A percentile compares a stretch with the other conserved stretches of the same genome.
These are phyloP conservation scores for Kwoniella europaea DNA, from an alignment of 768 basidiomycete species.

Conservation along the genomic window DNA sequence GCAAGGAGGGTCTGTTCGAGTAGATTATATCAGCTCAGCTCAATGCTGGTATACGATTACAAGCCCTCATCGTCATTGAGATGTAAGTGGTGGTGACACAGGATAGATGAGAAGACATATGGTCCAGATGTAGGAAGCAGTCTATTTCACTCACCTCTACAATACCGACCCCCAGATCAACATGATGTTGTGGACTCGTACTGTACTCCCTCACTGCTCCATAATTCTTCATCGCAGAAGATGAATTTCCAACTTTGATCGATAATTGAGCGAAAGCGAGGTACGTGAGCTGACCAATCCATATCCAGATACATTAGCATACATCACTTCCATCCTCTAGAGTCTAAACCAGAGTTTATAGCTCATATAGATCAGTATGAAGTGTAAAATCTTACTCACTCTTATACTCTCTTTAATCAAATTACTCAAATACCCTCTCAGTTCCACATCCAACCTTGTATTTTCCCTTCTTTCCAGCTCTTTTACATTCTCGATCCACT, in stretches of 20 bases:
- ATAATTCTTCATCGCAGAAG: constrained; percentile 75
- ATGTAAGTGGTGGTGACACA: background rate
- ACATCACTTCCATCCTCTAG: too few relatives aligned
- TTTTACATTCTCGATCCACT: constrained; percentile 77
- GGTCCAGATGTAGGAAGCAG: background rate
- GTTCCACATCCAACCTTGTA: constrained; percentile 86
- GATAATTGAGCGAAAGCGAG: constrained; percentile 84
- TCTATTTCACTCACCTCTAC: constrained; percentile 55
- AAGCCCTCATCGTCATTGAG: background rate
- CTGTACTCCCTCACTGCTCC: constrained; percentile 93
- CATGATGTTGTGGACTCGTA: constrained; percentile 84
- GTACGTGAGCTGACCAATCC: constrained; percentile 36
- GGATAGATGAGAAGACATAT: background rate
- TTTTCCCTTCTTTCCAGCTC: constrained; percentile 74
- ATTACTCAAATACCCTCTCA: constrained; percentile 92
- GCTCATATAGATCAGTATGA: too few relatives aligned
- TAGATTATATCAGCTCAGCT: too few relatives aligned
- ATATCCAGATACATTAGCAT: too few relatives aligned
- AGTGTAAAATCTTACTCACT: too few relatives aligned
- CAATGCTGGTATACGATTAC: too few relatives aligned
- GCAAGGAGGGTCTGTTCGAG: constrained; percentile 21
- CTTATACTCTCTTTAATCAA: constrained; percentile 99
- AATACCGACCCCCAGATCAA: constrained; percentile 75
- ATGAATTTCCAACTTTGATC: constrained; percentile 73
- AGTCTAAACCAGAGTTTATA: too few relatives aligned